A percentile compares a stretch with the other conserved stretches of the same genome.
phyloP scores from a whole-genome alignment of 2,329 filamentous ascomycete species.

The Rhytidhysteron rufulum region DNA sequence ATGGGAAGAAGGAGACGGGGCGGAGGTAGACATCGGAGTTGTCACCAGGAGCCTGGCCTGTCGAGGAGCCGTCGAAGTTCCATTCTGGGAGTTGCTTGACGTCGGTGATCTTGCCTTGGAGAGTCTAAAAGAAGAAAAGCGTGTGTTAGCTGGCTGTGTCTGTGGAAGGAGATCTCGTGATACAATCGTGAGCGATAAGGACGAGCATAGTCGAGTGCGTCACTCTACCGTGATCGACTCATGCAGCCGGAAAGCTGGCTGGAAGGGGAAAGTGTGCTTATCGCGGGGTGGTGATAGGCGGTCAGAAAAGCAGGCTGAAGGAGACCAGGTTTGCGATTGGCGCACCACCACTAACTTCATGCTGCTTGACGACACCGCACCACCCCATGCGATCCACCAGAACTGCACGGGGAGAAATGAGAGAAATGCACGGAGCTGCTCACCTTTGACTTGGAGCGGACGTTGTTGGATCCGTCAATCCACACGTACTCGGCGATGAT shows the following conservation, averaged over 20 bases:
- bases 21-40: conserved; percentile 98
- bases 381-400: conserved; percentile 6
- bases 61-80: conserved; percentile 88
- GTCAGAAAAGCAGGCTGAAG: conserved; percentile 11
- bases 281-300: conserved; percentile 31
- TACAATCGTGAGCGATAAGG: too few relatives aligned
- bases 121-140: conserved; percentile 51
- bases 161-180: neutral
- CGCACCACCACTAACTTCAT: too few relatives aligned
- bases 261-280: too few relatives aligned
- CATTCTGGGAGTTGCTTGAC: conserved; percentile 69
- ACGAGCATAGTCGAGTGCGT: too few relatives aligned
- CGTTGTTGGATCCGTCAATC: conserved; percentile 79
- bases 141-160: conserved; percentile 14
- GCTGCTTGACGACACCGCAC: neutral
- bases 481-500: conserved; percentile 97
- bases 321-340: conserved; percentile 10
- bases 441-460: conserved; percentile 95
- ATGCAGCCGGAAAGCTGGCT: too few relatives aligned
- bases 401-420: conserved; percentile 13
- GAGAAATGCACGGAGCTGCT: conserved; percentile 46
- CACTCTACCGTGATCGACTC: too few relatives aligned
- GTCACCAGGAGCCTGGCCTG: conserved; percentile 84
- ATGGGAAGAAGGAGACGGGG: conserved; percentile 82
- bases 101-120: conserved; percentile 54